These are phyloP conservation scores for Lasiodiplodia sp. DNA, from an alignment of 2,329 filamentous ascomycete genomes.

Conservation along the genomic window DNA sequence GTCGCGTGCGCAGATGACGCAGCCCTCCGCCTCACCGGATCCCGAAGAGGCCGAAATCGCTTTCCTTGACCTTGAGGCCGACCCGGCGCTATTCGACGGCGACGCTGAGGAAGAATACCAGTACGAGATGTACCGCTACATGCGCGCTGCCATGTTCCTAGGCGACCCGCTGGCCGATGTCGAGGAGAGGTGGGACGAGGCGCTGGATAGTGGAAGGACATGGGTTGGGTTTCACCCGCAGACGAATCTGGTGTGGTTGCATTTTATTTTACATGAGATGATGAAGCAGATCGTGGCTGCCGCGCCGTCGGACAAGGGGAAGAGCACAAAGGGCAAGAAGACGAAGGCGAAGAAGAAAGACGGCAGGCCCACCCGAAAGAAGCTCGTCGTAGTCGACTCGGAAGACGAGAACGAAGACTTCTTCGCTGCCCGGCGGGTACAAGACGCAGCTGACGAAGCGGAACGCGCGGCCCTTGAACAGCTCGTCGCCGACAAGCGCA, in stretches of 20 bases:
- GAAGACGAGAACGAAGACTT: background rate
- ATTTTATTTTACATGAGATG: conserved; percentile 66
- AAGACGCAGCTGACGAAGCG: conserved; percentile 42
- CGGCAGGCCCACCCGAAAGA: background rate
- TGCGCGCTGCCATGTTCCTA: conserved; percentile 55
- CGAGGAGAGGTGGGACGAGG: conserved; percentile 34
- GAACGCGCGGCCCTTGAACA: conserved; percentile 33
- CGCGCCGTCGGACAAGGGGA: conserved; percentile 32
- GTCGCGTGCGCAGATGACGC: conserved; percentile 63
- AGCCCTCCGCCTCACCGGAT: conserved; percentile 29
- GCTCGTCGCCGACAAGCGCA: conserved; percentile 44
- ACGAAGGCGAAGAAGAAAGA: conserved; percentile 50
- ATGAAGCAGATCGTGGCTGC: conserved; percentile 47
- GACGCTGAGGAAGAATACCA: conserved; percentile 59
- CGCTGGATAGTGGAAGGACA: conserved; percentile 32
- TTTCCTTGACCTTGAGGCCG: conserved; percentile 55
- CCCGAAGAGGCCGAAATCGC: conserved; percentile 41
- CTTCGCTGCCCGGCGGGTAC: conserved; percentile 25
- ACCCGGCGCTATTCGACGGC: conserved; percentile 54
- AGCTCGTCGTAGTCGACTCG: background rate
- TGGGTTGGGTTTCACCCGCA: conserved; percentile 65
- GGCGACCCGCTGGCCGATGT: conserved; percentile 52
- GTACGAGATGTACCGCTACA: conserved; percentile 64
- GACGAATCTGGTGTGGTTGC: conserved; percentile 70
- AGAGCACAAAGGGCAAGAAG: conserved; percentile 50